Percentiles rank a stretch among this genome's conserved stretches.
phyloP scores from a whole-genome alignment of 129 eudicot species.

The Flaveria ramosissima region DNA sequence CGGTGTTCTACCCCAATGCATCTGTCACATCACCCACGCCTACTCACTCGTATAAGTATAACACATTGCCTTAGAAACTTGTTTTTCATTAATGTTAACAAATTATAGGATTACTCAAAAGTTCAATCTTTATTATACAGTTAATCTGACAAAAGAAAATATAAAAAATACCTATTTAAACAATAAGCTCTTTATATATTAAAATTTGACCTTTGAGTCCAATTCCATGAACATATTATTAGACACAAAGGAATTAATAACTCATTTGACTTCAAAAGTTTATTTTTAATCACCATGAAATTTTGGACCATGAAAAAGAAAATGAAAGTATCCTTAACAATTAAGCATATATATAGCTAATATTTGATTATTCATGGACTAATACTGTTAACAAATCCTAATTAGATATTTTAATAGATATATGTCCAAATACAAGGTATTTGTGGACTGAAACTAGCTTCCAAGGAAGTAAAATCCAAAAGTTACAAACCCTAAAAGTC shows the following conservation, averaged over 20 bases:
- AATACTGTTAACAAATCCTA: conserved; percentile 18
- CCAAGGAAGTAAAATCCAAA: conserved; percentile 27
- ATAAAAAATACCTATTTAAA: too few relatives aligned
- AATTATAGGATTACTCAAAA: not conserved
- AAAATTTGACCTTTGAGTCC: not conserved
- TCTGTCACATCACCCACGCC: too few relatives aligned
- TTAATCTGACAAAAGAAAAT: not conserved
- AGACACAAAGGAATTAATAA: not conserved
- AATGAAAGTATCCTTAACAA: conserved; percentile 12
- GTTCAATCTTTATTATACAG: not conserved
- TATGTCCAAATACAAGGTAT: conserved; percentile 20
- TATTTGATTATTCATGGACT: too few relatives aligned
- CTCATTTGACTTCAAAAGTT: conserved; percentile 2
- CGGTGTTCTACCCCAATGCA: too few relatives aligned
- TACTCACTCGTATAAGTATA: too few relatives aligned
- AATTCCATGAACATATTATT: not conserved
- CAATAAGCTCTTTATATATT: not conserved
- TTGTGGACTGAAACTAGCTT: not conserved
- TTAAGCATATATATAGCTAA: not conserved
- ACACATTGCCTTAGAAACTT: too few relatives aligned
- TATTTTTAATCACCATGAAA: conserved; percentile 2
- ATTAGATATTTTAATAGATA: not conserved
- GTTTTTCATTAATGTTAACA: not conserved
- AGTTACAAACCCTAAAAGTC: conserved; percentile 28
- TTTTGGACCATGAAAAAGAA: not conserved